Base-by-base conservation (phyloP, 2,329 filamentous ascomycete genomes). In the Lizonia empirigonia region DNA sequence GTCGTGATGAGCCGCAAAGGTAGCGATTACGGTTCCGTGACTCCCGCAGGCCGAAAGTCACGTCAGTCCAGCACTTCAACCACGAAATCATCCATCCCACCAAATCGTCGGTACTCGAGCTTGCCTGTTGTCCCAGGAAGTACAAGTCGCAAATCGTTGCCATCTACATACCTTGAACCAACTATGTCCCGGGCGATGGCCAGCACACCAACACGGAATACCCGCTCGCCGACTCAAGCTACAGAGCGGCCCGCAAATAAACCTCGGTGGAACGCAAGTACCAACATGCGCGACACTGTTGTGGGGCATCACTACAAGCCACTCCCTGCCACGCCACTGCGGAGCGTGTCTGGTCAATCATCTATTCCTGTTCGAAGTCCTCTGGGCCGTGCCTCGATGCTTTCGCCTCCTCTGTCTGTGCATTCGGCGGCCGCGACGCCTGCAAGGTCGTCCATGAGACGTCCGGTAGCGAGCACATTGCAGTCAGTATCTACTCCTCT, bases 1-100 rank as follows among this genome's bases (percentile, higher is more conserved):
- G 77, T 88, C 16, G 73, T 87, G 62, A 74, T 79, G 23, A 79
- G 81, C 50, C 77, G 80, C 22, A 81, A 77, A 62, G 77, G 74
- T 56, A 78, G 76, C 61, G 79, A 80, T 19, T 64, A 73, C 51
- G 75, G 76, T 18, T 67, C 69, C 3, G 63, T 72, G 4, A 82
- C 79, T 8, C 78, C 81, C 1, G 70, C 70, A 12, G 72, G 70
- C 8, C 77, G 75, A 24, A 80, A 78, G 58, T 74, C 78, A 42
- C 77, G 79, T 41, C 71, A 74, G 38, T 74, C 74, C 48, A 80
- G 78, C 64, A 71, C 76, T 16, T 74, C 75, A 4, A 73, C 72
- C 29, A 75, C 73, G 6, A 72, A 71, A 32, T 66, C 76, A 24
- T 72, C 75, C 3, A 60, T 74, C 1, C 70, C 74, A 8, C 59